phyloP scores from a whole-genome alignment of 1,284 basidiomycete genomes.

The Cutaneotrichosporon arboriforme region DNA sequence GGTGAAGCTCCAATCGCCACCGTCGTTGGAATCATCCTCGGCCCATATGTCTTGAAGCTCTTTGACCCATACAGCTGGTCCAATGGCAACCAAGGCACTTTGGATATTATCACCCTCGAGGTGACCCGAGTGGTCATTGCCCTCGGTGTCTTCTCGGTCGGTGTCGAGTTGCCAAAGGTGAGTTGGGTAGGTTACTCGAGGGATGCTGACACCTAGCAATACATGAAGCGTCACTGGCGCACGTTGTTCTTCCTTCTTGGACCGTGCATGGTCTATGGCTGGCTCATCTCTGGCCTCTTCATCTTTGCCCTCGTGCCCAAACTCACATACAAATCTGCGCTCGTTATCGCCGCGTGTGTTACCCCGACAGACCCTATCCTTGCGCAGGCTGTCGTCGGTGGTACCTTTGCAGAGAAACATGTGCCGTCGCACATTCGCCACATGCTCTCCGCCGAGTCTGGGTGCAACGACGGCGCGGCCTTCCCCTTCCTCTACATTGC shows the following conservation, averaged over 20 bases:
- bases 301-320: slow-evolving; percentile 85
- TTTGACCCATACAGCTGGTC: slow-evolving; percentile 86
- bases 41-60: slow-evolving; percentile 76
- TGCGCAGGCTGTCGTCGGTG: slow-evolving; percentile 69
- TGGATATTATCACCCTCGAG: slow-evolving; percentile 75
- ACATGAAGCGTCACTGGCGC: slow-evolving; percentile 85
- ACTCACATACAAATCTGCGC: slow-evolving; percentile 75
- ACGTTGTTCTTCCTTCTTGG: slow-evolving; percentile 78
- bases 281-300: slow-evolving; percentile 79
- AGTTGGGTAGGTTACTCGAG: slow-evolving; percentile 3
- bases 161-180: slow-evolving; percentile 84
- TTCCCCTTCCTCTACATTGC: slow-evolving; percentile 92
- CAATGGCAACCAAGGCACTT: slow-evolving; percentile 49
- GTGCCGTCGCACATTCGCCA: slow-evolving; percentile 94
- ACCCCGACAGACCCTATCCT: slow-evolving; percentile 87
- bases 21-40: slow-evolving; percentile 84
- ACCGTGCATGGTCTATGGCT: slow-evolving; percentile 79
- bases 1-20: slow-evolving; percentile 97
- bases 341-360: slow-evolving; percentile 87
- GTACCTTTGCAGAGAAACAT: slow-evolving; percentile 97
- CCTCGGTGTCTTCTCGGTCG: slow-evolving; percentile 95
- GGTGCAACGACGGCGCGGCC: slow-evolving; percentile 87
- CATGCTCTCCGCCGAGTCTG: slow-evolving; percentile 85
- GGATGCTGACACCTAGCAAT: slow-evolving; percentile 52
- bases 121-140: slow-evolving; percentile 93